These are phyloP conservation scores for Monosporascus sp. DNA, from an alignment of 2,329 filamentous ascomycete species.

Conservation along the genomic window DNA sequence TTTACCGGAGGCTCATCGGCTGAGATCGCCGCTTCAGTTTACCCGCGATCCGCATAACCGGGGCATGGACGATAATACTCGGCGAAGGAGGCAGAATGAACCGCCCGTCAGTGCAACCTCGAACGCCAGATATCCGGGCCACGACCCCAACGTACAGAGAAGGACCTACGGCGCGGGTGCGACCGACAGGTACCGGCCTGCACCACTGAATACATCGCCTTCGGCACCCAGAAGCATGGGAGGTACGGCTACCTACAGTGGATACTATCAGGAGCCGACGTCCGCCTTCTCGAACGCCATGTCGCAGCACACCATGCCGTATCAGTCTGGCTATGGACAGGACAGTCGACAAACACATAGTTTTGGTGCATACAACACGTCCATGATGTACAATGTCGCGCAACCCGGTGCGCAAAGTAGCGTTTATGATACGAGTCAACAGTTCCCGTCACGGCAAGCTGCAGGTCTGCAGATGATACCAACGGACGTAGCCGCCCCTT, in stretches of 20 bases:
- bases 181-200: slow-evolving; percentile 47
- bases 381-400: slow-evolving; percentile 75
- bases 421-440: slow-evolving; percentile 71
- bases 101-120: slow-evolving; percentile 58
- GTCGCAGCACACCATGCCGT: slow-evolving; percentile 45
- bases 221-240: slow-evolving; percentile 46
- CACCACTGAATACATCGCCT: slow-evolving; percentile 45
- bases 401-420: slow-evolving; percentile 55
- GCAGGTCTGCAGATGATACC: slow-evolving; percentile 73
- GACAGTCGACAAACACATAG: slow-evolving; percentile 52
- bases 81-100: slow-evolving; percentile 70
- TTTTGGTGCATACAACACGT: slow-evolving; percentile 56
- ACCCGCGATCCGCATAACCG: slow-evolving; percentile 46
- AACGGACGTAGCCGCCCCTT: slow-evolving; percentile 62
- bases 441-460: slow-evolving; percentile 71
- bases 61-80: slow-evolving; percentile 76
- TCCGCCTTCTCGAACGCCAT: slow-evolving; percentile 52
- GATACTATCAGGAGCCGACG: slow-evolving; percentile 53
- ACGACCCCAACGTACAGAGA: slow-evolving; percentile 44
- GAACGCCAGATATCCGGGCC: slow-evolving; percentile 47
- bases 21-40: slow-evolving; percentile 54
- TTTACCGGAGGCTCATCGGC: slow-evolving; percentile 61
- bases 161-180: slow-evolving; percentile 38
- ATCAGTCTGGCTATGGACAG: slow-evolving; percentile 60
- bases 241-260: slow-evolving; percentile 51